A percentile compares a stretch with the other conserved stretches of the same genome.
These are phyloP conservation scores for Bassia scoparia DNA, from an alignment of 148 eudicot species.

Conservation along the genomic window DNA sequence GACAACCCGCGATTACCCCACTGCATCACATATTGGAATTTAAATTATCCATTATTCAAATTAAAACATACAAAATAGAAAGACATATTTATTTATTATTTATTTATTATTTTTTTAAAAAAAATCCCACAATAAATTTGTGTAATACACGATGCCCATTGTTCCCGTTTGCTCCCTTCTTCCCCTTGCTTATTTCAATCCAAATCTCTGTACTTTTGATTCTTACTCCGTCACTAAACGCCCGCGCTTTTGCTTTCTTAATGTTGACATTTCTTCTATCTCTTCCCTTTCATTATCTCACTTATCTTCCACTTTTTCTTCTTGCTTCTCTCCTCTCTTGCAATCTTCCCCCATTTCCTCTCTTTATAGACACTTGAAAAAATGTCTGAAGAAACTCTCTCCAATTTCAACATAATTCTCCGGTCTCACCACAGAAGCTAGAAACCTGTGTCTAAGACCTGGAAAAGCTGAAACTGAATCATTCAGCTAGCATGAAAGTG, in stretches of 20 bases:
- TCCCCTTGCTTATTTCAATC: neutral
- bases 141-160: slow-evolving; percentile 7
- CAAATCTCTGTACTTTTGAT: neutral
- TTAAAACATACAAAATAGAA: neutral
- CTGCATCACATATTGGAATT: too few species aligned
- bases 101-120: too few species aligned
- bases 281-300: neutral
- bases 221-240: neutral
- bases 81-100: too few species aligned
- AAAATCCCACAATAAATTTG: neutral
- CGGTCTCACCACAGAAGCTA: too few species aligned
- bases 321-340: neutral
- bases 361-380: neutral
- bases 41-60: too few species aligned
- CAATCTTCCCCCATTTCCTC: neutral
- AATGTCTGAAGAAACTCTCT: slow-evolving; percentile 26
- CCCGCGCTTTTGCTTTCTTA: neutral
- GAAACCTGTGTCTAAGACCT: neutral
- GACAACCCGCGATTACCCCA: too few species aligned
- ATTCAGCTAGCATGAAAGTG: neutral
- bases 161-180: neutral
- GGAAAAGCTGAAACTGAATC: neutral
- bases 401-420: too few species aligned
- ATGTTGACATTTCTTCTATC: neutral
- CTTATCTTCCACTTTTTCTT: neutral